A percentile compares a stretch with the other conserved stretches of the same genome.
phyloP scores from a whole-genome alignment of 345 rosid species.

The Physaria fendleri region DNA sequence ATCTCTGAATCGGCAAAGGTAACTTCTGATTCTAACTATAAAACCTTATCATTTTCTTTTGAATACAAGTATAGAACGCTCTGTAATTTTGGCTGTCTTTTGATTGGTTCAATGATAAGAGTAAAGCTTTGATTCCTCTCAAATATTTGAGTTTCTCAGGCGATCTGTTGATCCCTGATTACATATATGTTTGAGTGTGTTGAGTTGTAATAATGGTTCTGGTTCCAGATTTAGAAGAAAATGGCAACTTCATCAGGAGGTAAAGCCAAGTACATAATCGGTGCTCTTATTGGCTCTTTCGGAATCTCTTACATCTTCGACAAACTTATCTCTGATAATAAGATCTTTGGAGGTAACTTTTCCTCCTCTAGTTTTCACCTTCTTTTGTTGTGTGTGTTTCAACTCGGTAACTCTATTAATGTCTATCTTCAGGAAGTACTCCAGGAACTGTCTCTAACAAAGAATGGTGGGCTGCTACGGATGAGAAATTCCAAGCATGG shows the following conservation, averaged over 20 bases:
- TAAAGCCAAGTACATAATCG: constrained; percentile 47
- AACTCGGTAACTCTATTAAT: not conserved
- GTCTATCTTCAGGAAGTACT: constrained; percentile 50
- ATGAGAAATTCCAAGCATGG: constrained; percentile 91
- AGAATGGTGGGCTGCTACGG: constrained; percentile 82
- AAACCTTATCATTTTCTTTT: not conserved
- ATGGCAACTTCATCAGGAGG: constrained; percentile 27
- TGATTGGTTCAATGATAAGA: not conserved
- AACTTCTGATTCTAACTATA: not conserved
- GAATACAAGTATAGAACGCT: not conserved
- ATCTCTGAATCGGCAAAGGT: constrained; percentile 12
- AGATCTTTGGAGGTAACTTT: constrained; percentile 74
- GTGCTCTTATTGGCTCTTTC: constrained; percentile 53
- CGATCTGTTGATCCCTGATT: not conserved
- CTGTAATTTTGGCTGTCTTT: not conserved
- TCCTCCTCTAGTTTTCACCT: not conserved
- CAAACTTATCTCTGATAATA: constrained; percentile 45
- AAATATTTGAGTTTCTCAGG: not conserved
- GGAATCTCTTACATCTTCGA: constrained; percentile 60
- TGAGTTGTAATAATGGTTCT: not conserved
- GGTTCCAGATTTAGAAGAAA: not conserved
- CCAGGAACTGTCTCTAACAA: constrained; percentile 63
- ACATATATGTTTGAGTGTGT: not conserved
- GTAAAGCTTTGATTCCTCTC: not conserved
- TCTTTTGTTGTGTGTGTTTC: not conserved